Conservation (phyloP, 495 filamentous ascomycete genomes). For the Xylaria cubensis region DNA sequence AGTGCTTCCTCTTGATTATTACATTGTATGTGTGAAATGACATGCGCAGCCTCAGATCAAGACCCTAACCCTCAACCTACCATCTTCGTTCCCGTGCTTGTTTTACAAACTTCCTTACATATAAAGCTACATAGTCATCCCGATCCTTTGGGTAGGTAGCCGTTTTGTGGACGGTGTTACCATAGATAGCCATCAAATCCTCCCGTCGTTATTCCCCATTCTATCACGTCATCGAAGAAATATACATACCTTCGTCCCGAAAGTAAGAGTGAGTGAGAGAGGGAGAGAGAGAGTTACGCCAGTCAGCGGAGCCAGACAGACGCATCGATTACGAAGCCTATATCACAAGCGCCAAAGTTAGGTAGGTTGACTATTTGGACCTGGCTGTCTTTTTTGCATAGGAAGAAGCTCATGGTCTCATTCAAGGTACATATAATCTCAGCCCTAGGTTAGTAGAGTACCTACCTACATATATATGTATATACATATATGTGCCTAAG, state of each 20-base stretch:
- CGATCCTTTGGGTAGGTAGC: slow-evolving; percentile 35
- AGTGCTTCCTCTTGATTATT: slow-evolving; percentile 20
- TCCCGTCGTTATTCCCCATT: slow-evolving; percentile 16
- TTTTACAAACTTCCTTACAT: slow-evolving; percentile 27
- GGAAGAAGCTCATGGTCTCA: neutral
- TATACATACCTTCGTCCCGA: slow-evolving; percentile 10
- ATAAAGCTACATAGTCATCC: slow-evolving; percentile 20
- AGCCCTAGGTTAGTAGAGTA: neutral
- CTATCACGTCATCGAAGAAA: neutral
- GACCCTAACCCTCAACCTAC: slow-evolving; percentile 33
- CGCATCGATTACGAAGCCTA: neutral
- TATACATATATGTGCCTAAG: neutral
- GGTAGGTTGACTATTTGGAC: neutral
- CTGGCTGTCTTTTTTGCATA: neutral
- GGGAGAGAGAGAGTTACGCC: slow-evolving; percentile 11
- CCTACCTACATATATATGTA: neutral
- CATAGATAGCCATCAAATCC: slow-evolving; percentile 28
- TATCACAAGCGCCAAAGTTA: neutral
- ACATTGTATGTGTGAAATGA: slow-evolving; percentile 11
- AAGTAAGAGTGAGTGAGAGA: slow-evolving; percentile 32
- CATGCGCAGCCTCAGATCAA: slow-evolving; percentile 19
- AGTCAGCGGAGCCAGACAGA: slow-evolving; percentile 3
- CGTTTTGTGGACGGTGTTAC: slow-evolving; percentile 32
- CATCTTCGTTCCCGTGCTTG: slow-evolving; percentile 28
- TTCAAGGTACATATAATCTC: neutral